Base-by-base conservation (phyloP, 2,329 filamentous ascomycete species). In the Fusarium sp. region DNA sequence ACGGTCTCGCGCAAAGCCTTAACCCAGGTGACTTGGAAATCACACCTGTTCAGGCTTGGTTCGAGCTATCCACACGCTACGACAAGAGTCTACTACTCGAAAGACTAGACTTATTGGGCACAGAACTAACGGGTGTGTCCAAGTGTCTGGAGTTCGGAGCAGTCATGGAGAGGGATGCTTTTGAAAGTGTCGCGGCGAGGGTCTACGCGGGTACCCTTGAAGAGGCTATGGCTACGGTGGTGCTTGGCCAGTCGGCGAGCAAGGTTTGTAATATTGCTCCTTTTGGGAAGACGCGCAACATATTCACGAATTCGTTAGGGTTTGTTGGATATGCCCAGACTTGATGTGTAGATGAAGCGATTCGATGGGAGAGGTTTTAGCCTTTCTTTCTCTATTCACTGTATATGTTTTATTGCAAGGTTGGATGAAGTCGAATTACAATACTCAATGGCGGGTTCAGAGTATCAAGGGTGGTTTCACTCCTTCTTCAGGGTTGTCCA, bases 31-130 rank as follows among this genome's bases (percentile, higher is more conserved):
- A 74, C 49, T 55, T 74, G 19, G 84, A 86, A 71, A 71, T 86
- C 39, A 81, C 84, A 28, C 84, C 84, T 17, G 81, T 86, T 26
- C 84, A 86, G 75, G 83, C 81, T 2, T 86, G 84, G 84, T 87
- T 86, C 72, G 84, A 86, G 77, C 79, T 86, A 26, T 80, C 79
- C 24, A 72, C 65, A 6, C 71, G 77, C 37, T 85, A 82, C 66
- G 79, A 81, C 22, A 65, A 75, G n/a, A 77, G 67, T 13, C 53
- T 77, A 17, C 75, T 84, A n/a, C 71, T 83, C 51, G 71, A 70
- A 22, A 72, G 78, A 35, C 68, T 85, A 40, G 79, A 78, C 11
- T 49, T 53, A 26, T 74, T 86, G 48, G 78, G 79, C 71, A 61
- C 73, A 7, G 83, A 81, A 68, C 76, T 87, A 7, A 76, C 76